A percentile compares a stretch with the other conserved stretches of the same genome.
Conservation (phyloP, 2,329 filamentous ascomycete species). For the Talaromyces sp. region DNA sequence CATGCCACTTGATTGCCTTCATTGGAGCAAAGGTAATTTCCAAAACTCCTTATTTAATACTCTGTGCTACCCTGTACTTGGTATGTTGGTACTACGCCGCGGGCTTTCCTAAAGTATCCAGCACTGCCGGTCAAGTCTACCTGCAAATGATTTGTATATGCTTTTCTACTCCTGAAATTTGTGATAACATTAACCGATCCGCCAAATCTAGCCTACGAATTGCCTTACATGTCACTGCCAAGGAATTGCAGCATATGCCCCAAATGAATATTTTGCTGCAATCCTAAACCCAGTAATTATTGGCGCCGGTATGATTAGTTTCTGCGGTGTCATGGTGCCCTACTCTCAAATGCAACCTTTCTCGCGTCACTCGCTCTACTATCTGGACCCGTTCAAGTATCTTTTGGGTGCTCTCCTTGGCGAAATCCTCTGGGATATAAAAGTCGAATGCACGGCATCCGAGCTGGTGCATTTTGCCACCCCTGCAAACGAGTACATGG, state of each 20-base stretch:
- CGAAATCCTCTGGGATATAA: constrained; percentile 40
- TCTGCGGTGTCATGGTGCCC: constrained; percentile 42
- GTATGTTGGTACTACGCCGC: constrained; percentile 56
- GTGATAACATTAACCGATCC: neutral
- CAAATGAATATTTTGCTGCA: constrained; percentile 60
- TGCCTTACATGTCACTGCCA: constrained; percentile 47
- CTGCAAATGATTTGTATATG: constrained; percentile 41
- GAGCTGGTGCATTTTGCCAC: constrained; percentile 34
- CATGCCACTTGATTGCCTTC: constrained; percentile 61
- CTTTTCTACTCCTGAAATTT: neutral
- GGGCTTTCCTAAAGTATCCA: constrained; percentile 41
- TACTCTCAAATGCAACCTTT: constrained; percentile 40
- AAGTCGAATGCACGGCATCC: constrained; percentile 35
- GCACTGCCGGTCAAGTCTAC: constrained; percentile 39
- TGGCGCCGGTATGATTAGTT: constrained; percentile 43
- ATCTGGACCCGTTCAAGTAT: constrained; percentile 46
- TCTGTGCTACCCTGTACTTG: constrained; percentile 49
- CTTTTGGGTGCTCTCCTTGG: constrained; percentile 42
- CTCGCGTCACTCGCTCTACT: constrained; percentile 48
- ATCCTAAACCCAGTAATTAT: constrained; percentile 59
- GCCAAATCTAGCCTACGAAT: constrained; percentile 39
- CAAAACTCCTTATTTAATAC: constrained; percentile 48
- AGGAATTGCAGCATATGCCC: constrained; percentile 59
- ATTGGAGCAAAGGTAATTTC: constrained; percentile 53
- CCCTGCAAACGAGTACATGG: constrained; percentile 34